Evolutionary conservation across 331 rosid species (phyloP), one percentile per base, ranked within the genome.

Genomic region (Cucumis variabilis): DNA sequence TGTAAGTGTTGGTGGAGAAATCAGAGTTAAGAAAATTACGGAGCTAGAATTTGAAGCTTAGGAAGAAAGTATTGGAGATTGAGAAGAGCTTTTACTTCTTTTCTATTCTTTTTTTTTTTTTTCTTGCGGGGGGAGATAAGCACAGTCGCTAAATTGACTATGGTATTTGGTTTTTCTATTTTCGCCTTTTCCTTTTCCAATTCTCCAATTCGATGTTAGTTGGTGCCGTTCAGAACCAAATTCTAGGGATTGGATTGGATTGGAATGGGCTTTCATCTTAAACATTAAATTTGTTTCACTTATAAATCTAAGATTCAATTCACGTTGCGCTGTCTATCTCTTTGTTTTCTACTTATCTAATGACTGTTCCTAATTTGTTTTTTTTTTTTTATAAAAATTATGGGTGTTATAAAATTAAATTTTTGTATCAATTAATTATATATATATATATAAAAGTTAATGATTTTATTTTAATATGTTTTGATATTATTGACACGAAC

Each of bases 51-150:
- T 53, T 37, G 66, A 15, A 72, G 17, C 11, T 24, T 50, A 77
- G 13, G 17, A 50, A 77, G 83, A 77, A 76, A 44, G 10, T 44
- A 21, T 77, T 48, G 83, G 37, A n/a, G 83, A 77, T 48, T 77
- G 14, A 77, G 83, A 77, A 77, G 50, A 14, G 12, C 9, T 21
- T 74, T 11, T 74, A 20, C 50, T 28, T 51, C 30, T 62, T 72
- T 51, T 37, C 6, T 37, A 4, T 37, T 37, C 44, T 37, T 37
- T 3, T 37, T 37, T 6, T 37, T 37, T 37, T 3, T 33, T 37
- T 37, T 37, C 44, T 37, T 37, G 37, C 30, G 81, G 81, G 11
- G 79, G 30, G 60, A 23, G 58, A 75, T 44, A 46, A 75, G 82
- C 17, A 75, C 82, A 76, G 20, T 76, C 82, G 27, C n/a, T 25